Percentiles rank a stretch among this genome's conserved stretches.
Conservation (phyloP, 805 yeast species). For the Blastobotrys terrestris region DNA sequence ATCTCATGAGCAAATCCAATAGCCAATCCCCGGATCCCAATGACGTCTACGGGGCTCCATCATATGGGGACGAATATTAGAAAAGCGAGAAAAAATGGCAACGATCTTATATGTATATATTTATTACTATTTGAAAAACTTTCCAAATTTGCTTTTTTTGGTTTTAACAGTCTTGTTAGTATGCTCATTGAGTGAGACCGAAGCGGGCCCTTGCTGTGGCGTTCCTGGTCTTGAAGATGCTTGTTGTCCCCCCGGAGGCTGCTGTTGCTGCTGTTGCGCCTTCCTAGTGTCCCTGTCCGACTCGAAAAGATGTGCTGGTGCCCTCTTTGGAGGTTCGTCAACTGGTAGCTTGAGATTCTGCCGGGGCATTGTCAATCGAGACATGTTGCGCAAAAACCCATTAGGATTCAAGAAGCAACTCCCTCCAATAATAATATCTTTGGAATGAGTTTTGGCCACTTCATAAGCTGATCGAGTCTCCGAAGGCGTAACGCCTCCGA, state of each 20-base stretch:
- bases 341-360: slow-evolving; percentile 26
- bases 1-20: neutral
- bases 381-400: slow-evolving; percentile 27
- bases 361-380: slow-evolving; percentile 25
- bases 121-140: slow-evolving; percentile 15
- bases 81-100: neutral
- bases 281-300: slow-evolving; percentile 21
- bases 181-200: neutral
- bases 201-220: neutral
- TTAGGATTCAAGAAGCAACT: slow-evolving; percentile 54
- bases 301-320: slow-evolving; percentile 30
- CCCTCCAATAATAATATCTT: slow-evolving; percentile 76
- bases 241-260: neutral
- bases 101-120: neutral
- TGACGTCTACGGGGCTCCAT: neutral
- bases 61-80: neutral
- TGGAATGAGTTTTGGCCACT: slow-evolving; percentile 46
- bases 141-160: slow-evolving; percentile 13
- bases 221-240: neutral
- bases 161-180: slow-evolving; percentile 3
- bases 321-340: slow-evolving; percentile 25
- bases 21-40: neutral
- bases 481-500: slow-evolving; percentile 85
- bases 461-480: slow-evolving; percentile 76
- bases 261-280: slow-evolving; percentile 7